Evolutionary conservation across 2,329 filamentous ascomycete genomes (phyloP), one percentile per base, ranked within the genome.

Genomic region (Clonostachys sp.): DNA sequence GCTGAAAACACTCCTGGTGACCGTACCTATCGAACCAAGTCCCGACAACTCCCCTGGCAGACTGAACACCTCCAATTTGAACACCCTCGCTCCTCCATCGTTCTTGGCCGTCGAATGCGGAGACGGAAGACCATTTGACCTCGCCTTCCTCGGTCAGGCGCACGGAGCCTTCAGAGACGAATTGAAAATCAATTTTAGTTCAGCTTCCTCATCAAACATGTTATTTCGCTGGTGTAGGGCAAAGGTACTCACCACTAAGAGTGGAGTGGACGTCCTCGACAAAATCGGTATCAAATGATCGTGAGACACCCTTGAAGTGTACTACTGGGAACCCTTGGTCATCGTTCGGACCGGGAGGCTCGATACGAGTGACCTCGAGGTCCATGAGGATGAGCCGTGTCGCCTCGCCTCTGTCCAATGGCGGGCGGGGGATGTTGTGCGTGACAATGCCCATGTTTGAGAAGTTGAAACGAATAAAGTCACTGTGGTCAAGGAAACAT

Each of bases 31-130:
- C 86, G 57, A 90, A 91, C 88, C 88, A 92, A 45, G 81, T 84
- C 1, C 88, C 87, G 3, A 90, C 59, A 0, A 90, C 81, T 2
- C 87, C 87, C 8, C 86, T 74, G 7, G 77, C 80, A 6, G 83
- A 84, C 44, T 71, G 66, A 2, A 81, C 56, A 0, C 87, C 88
- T 12, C 87, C 87, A 6, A 91, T 64, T 62, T 92, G 88, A 6
- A 91, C 72, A 9, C 85, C 80, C 66, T 92, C 88, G 57, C 83
- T 87, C n/a, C 80, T 77, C 88, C 87, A 91, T 18, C 86, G 72
- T 57, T 87, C 82, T 53, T 87, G 75, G 43, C 84, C 83, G 54
- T 75, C 67, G 52, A 74, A 72, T 12, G 89, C 73, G 2, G 81
- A 86, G 46, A 81, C 80, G 0, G 81, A 84, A 3, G 84, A 88